Evolutionary conservation across 202 grass and related monocot species (phyloP), one percentile per base, ranked within the genome.

Genomic region (Miscanthus sacchariflorus): DNA sequence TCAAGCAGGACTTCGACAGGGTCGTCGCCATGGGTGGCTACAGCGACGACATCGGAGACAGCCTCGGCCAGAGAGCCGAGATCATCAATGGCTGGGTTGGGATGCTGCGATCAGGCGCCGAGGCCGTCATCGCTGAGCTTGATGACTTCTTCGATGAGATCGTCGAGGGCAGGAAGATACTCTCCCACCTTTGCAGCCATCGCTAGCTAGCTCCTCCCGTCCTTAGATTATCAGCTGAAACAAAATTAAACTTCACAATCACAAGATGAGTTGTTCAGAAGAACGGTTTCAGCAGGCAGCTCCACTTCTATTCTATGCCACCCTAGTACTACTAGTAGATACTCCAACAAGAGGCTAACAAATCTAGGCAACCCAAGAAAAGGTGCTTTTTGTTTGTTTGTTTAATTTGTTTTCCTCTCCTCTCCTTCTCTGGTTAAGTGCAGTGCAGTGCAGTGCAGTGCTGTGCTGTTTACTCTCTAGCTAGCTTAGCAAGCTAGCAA

Each of bases 141-240:
- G 93, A 95, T 1, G 93, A 95, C 70, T 91, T 95, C 59, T 93
- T 95, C 4, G 91, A 95, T 10, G 93, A 95, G 84, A 95, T 95
- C 9, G 93, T 93, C 2, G 78, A 93, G 50, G 93, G 93, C 44
- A 95, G 93, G 89, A 95, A 95, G 91, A 90, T 93, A 84, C 74
- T 95, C 35, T 85, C 90, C 28, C 87, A 95, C 80, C 82, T 95
- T 11, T 95, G 91, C 70, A 93, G 93, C 61, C 92, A 94, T 86
- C 88, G 92, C 67, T 75, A 75, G 74, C 27, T 24, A 52, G 49
- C 27, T 23, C 63, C 11, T 12, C n/a, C 7, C 1, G 1, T 18
- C 9, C 46, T 14, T 21, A 59, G 54, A 19, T 64, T 2, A 21
- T 3, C 25, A 35, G 5, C 66, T 98, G 83, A 83, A 19, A 35